Conservation (phyloP, 2,329 filamentous ascomycete species). For the Fusarium clavum region DNA sequence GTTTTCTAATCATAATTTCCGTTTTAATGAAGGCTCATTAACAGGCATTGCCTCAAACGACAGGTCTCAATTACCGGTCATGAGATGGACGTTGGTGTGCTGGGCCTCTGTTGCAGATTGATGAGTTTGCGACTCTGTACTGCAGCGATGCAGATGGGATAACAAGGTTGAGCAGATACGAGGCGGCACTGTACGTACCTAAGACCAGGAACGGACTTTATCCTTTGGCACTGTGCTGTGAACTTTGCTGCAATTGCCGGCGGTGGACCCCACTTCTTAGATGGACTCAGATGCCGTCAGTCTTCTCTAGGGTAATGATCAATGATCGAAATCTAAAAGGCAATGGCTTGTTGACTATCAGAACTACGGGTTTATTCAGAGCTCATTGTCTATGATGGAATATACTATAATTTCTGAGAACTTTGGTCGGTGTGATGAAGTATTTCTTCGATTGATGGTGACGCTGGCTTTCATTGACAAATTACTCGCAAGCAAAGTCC, state of each 20-base stretch:
- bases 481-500: no score
- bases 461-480: no score
- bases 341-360: neutral
- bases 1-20: neutral
- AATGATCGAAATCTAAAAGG: neutral
- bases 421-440: no score
- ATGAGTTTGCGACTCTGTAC: neutral
- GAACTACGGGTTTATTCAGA: no score
- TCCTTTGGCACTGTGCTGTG: neutral
- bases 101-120: neutral
- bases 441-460: no score
- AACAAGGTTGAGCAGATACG: neutral
- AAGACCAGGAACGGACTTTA: neutral
- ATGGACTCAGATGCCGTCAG: neutral
- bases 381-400: no score
- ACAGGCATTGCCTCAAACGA: neutral
- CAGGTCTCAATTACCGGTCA: neutral
- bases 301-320: neutral
- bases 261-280: neutral
- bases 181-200: neutral
- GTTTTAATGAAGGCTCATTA: neutral
- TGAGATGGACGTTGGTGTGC: neutral
- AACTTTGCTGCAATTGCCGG: neutral
- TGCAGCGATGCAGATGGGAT: neutral
- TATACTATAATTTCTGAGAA: no score